These are phyloP conservation scores for Oxytropis ochrocephala DNA, from an alignment of 306 rosid species.

Conservation along the genomic window DNA sequence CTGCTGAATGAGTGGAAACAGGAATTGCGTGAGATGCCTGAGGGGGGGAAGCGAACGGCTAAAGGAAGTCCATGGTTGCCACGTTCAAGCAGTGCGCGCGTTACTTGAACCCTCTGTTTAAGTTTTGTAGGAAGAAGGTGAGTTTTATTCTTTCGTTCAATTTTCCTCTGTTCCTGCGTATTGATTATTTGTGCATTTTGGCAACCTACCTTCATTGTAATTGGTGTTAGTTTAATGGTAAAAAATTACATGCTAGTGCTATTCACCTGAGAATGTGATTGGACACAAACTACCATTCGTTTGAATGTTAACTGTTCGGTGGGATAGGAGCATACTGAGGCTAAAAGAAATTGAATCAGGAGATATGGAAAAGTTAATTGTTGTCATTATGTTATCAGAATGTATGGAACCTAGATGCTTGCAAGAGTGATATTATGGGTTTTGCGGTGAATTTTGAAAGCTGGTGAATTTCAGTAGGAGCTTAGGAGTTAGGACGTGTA, in stretches of 20 bases:
- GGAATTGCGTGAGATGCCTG: conserved; percentile 80
- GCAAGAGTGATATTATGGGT: background rate
- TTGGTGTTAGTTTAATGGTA: background rate
- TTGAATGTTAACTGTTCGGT: background rate
- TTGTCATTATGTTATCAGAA: background rate
- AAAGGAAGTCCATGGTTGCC: conserved; percentile 93
- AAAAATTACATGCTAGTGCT: background rate
- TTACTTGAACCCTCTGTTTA: conserved; percentile 82
- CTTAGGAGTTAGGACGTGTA: background rate
- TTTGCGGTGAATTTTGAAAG: background rate
- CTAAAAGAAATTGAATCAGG: background rate
- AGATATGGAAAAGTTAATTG: background rate
- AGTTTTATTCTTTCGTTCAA: background rate
- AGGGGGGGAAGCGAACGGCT: conserved; percentile 74
- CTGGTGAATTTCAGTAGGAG: background rate
- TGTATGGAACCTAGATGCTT: background rate
- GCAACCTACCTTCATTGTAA: background rate
- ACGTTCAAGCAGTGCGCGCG: conserved; percentile 97
- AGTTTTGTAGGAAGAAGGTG: conserved; percentile 97
- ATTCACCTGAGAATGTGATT: background rate
- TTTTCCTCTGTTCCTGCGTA: background rate
- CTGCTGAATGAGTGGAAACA: conserved; percentile 93
- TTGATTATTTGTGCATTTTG: background rate
- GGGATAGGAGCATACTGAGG: background rate
- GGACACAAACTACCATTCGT: background rate